These are phyloP conservation scores for Hirschioporus abietinus DNA, from an alignment of 768 basidiomycete species.

Conservation along the genomic window DNA sequence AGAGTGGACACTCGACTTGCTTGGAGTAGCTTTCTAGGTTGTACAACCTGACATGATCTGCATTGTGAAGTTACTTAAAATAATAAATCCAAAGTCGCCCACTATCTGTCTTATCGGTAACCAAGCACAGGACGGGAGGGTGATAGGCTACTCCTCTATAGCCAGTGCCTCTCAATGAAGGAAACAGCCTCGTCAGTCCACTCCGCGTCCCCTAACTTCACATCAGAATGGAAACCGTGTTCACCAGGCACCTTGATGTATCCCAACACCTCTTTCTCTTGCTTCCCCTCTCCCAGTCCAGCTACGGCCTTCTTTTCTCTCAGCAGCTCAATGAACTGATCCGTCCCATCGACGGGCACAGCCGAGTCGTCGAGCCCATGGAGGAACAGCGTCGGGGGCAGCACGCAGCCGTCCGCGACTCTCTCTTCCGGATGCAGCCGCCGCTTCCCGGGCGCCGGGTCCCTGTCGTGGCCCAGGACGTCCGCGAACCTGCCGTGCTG, in stretches of 20 bases:
- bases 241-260: neutral
- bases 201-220: neutral
- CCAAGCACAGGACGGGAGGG: too few species aligned
- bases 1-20: too few species aligned
- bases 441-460: neutral
- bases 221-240: neutral
- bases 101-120: too few species aligned
- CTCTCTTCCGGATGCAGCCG: neutral
- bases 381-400: neutral
- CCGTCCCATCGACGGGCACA: neutral
- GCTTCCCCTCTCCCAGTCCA: neutral
- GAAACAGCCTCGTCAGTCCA: neutral
- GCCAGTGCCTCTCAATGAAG: neutral
- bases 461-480: neutral
- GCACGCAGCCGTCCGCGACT: neutral
- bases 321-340: neutral
- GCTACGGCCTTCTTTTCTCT: neutral
- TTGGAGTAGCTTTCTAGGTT: too few species aligned
- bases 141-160: neutral
- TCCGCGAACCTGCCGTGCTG: neutral
- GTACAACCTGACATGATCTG: too few species aligned
- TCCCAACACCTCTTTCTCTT: neutral
- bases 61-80: too few species aligned
- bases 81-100: too few species aligned
- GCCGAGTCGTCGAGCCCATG: neutral